Conservation (phyloP, 73 alveolate species). For the Blepharisma japonicum region DNA sequence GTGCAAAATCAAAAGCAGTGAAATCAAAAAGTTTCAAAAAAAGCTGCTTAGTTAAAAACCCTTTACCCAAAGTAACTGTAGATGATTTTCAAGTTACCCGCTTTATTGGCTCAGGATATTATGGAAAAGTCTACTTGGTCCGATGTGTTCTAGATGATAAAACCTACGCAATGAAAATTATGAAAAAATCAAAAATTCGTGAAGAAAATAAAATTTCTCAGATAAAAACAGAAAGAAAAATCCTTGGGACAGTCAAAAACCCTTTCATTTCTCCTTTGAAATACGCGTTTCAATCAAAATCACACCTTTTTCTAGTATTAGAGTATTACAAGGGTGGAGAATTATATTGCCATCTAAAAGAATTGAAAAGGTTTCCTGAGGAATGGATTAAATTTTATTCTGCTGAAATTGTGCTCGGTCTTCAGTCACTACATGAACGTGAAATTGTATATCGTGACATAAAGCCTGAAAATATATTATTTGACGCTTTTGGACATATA, state of each 20-base stretch:
- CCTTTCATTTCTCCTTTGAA: slow-evolving; percentile 71
- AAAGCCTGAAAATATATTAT: slow-evolving; percentile 85
- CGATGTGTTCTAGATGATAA: slow-evolving; percentile 66
- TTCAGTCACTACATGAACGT: slow-evolving; percentile 69
- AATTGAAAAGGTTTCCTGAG: slow-evolving; percentile 76
- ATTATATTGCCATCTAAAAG: slow-evolving; percentile 74
- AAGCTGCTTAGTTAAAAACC: neutral
- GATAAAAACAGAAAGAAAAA: slow-evolving; percentile 72
- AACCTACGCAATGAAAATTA: slow-evolving; percentile 88
- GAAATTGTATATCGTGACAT: slow-evolving; percentile 75
- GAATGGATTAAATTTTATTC: slow-evolving; percentile 67
- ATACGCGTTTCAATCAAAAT: slow-evolving; percentile 77
- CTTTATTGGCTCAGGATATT: slow-evolving; percentile 90
- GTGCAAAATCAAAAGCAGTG: too few relatives aligned
- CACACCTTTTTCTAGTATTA: slow-evolving; percentile 69
- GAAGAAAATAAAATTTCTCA: slow-evolving; percentile 68
- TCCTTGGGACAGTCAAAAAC: slow-evolving; percentile 62
- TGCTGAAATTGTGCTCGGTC: slow-evolving; percentile 69
- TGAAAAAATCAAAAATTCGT: slow-evolving; percentile 59
- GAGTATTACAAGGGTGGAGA: slow-evolving; percentile 89
- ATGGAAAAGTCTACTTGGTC: slow-evolving; percentile 84
- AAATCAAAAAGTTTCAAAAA: too few relatives aligned
- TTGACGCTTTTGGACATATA: slow-evolving; percentile 76
- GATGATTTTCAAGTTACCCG: slow-evolving; percentile 70
- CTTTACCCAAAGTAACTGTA: slow-evolving; percentile 41